Evolutionary conservation across 495 filamentous ascomycete species (phyloP), one percentile per base, ranked within the genome.

Genomic region (Penicillium cinerascens): DNA sequence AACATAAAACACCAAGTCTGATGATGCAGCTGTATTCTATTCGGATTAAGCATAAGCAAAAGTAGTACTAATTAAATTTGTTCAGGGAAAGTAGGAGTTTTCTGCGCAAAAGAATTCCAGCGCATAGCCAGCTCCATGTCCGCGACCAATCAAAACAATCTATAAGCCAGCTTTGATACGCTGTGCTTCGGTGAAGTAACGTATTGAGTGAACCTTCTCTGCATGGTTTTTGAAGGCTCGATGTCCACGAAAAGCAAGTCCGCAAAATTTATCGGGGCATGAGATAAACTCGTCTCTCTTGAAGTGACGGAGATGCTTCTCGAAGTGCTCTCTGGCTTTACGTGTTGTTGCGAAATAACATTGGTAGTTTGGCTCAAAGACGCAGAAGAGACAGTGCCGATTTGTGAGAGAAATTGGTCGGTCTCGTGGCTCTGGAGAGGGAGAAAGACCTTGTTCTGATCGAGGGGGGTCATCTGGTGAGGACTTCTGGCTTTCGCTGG

Each of bases 331-430:
- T 23, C 33, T 47, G 16, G 44, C 44, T 37, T 47, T 47, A 29
- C 33, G 44, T 23, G 44, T 9, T 25, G 16, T 21, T 23, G 10
- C 33, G 17, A 47, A 47, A 37, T 38, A 47, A 21, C 33, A 47
- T 38, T 47, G 33, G 18, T 47, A 47, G 17, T 20, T 47, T 15
- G 44, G 44, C 44, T 47, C 33, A 47, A 47, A 47, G 6, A 37
- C 27, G 13, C 33, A 47, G 44, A 47, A 47, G 44, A 47, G 44
- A 37, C 18, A 47, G 27, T 47, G 18, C 44, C 44, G 44, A 37
- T 35, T 47, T n/a, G 33, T 47, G 10, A 47, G 33, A 47, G 44
- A 47, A 22, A 47, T 47, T 47, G 33, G 44, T 37, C 29, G 29
- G 33, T 38, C 10, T 15, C 33, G 17, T 38, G 44, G 33, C 35